These are phyloP conservation scores for Boletus vinaceobasis DNA, from an alignment of 768 basidiomycete genomes.

Conservation along the genomic window DNA sequence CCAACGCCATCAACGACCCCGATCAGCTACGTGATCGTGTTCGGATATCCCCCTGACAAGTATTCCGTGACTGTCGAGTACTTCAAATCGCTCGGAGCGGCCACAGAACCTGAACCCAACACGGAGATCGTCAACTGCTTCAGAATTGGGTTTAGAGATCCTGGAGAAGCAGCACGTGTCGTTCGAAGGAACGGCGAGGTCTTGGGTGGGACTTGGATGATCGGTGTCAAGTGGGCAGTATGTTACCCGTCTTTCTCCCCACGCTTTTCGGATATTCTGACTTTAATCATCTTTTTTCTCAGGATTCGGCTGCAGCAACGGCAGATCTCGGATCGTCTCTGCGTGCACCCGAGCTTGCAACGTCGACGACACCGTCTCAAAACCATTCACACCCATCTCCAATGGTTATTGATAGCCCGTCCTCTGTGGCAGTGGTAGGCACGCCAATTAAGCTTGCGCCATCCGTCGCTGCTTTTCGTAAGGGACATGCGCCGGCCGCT, in stretches of 20 bases:
- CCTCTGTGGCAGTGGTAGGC: slow-evolving; percentile 47
- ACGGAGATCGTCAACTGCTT: slow-evolving; percentile 78
- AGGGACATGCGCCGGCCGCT: slow-evolving; percentile 32
- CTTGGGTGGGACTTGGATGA: slow-evolving; percentile 72
- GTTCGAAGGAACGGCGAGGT: slow-evolving; percentile 83
- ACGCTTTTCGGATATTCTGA: neutral
- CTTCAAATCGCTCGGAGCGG: slow-evolving; percentile 68
- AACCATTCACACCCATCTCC: slow-evolving; percentile 31
- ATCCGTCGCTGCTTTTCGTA: slow-evolving; percentile 68
- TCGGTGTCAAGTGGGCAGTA: slow-evolving; percentile 85
- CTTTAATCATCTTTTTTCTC: neutral
- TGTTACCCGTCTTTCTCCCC: slow-evolving; percentile 29
- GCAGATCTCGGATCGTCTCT: slow-evolving; percentile 45
- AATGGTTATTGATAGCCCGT: slow-evolving; percentile 48
- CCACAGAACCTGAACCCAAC: slow-evolving; percentile 66
- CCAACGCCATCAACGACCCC: slow-evolving; percentile 35
- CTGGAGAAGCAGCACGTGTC: slow-evolving; percentile 73
- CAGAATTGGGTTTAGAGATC: slow-evolving; percentile 67
- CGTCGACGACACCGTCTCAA: slow-evolving; percentile 6
- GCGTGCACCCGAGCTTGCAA: slow-evolving; percentile 17
- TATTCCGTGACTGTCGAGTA: slow-evolving; percentile 70
- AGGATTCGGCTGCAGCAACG: slow-evolving; percentile 55
- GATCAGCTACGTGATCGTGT: slow-evolving; percentile 68
- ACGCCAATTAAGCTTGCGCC: slow-evolving; percentile 74
- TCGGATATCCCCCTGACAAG: slow-evolving; percentile 84